Evolutionary conservation across 345 rosid genomes (phyloP).

Genomic region (Linum trigynum): DNA sequence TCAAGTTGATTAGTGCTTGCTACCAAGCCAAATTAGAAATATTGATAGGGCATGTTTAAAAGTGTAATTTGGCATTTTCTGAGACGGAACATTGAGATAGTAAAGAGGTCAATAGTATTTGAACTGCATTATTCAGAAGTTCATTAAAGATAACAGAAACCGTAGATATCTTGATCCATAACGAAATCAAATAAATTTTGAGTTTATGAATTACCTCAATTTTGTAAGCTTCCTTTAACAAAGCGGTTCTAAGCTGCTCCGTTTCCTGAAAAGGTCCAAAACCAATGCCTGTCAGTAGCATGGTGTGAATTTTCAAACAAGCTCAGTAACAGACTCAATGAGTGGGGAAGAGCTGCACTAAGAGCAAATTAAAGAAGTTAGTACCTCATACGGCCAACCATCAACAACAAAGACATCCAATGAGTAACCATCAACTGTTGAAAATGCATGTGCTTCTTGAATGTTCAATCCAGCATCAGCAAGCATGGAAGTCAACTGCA

Average conservation of each 20-base stretch:
- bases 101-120: background rate
- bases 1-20: constrained; percentile 11
- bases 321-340: background rate
- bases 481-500: constrained; percentile 55
- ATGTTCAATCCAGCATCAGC: constrained; percentile 61
- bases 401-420: constrained; percentile 69
- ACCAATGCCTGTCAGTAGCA: constrained; percentile 11
- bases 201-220: background rate
- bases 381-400: constrained; percentile 52
- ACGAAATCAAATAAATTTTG: background rate
- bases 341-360: background rate
- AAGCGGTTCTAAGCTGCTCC: constrained; percentile 33
- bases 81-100: background rate
- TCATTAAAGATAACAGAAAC: background rate
- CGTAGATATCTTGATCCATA: background rate
- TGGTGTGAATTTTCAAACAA: constrained; percentile 2
- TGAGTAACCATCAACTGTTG: constrained; percentile 57
- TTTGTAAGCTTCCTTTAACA: constrained; percentile 33
- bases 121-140: background rate
- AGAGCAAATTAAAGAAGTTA: constrained; percentile 1
- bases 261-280: constrained; percentile 39
- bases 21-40: background rate
- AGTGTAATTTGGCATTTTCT: background rate
- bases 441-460: constrained; percentile 71
- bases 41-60: background rate